Percentiles rank a stretch among this genome's conserved stretches.
phyloP scores from a whole-genome alignment of 345 rosid species.

The Citrus australasica region DNA sequence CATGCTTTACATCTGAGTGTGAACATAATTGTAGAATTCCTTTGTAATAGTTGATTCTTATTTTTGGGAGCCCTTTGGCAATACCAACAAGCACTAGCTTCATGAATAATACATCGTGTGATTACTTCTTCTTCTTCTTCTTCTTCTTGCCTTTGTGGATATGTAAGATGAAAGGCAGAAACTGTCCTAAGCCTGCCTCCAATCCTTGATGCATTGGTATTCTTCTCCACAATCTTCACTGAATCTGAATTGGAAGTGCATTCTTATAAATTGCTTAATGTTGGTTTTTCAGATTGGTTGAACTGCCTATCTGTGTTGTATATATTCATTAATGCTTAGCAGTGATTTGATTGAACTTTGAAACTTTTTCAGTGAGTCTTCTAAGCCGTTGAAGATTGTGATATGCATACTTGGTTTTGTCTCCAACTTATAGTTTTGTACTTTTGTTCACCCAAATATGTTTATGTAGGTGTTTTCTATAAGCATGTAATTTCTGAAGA shows the following conservation, averaged over 20 bases:
- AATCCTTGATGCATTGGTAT: not conserved
- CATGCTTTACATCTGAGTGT: not conserved
- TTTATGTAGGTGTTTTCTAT: not conserved
- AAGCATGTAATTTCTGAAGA: not conserved
- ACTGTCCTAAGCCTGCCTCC: not conserved
- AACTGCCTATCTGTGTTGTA: not conserved
- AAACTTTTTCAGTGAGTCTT: not conserved
- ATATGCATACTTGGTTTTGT: not conserved
- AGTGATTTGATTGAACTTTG: not conserved
- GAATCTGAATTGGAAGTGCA: not conserved
- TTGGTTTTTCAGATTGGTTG: not conserved
- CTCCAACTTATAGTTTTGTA: not conserved
- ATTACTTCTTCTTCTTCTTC: too few relatives aligned
- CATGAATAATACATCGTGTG: not conserved
- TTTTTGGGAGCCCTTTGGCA: not conserved
- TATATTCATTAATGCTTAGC: not conserved
- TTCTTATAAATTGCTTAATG: not conserved
- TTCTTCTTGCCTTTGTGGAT: not conserved
- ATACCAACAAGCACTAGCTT: not conserved
- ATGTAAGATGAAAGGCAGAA: not conserved
- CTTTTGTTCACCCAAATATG: not conserved
- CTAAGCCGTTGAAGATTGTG: conserved; percentile 4
- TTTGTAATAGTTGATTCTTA: not conserved
- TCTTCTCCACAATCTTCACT: not conserved
- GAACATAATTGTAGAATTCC: not conserved